Conservation (phyloP, 306 rosid genomes). For the Datisca glomerata region DNA sequence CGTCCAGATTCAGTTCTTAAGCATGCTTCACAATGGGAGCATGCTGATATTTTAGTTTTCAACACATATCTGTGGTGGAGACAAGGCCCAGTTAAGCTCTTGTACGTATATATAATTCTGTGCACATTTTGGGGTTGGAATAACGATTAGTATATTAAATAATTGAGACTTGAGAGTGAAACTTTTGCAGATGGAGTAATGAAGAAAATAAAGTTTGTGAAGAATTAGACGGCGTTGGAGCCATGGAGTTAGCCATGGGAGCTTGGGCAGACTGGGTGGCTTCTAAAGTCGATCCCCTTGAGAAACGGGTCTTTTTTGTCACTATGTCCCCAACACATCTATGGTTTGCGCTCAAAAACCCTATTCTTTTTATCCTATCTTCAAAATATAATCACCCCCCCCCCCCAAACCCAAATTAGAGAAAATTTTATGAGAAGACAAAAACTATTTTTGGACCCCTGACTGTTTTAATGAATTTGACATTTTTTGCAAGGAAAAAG, state of each 20-base stretch:
- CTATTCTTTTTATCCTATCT: no score
- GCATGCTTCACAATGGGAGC: constrained; percentile 72
- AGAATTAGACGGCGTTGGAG: constrained; percentile 56
- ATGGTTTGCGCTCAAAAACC: constrained; percentile 35
- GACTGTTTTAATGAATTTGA: background rate
- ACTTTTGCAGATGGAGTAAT: constrained; percentile 56
- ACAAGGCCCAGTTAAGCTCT: constrained; percentile 96
- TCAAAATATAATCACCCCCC: no score
- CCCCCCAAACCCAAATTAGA: no score
- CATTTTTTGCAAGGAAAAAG: no score
- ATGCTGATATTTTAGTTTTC: constrained; percentile 85
- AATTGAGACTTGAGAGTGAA: constrained; percentile 7
- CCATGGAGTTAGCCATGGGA: constrained; percentile 89
- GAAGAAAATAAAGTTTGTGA: constrained; percentile 63
- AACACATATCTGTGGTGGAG: constrained; percentile 99
- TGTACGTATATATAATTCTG: constrained; percentile 34
- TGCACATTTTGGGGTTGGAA: background rate
- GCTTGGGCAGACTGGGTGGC: constrained; percentile 97
- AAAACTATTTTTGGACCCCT: no score
- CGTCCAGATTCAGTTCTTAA: constrained; percentile 85
- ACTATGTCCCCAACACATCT: constrained; percentile 98
- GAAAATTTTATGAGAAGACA: no score
- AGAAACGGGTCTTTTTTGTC: constrained; percentile 61
- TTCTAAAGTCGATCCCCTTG: constrained; percentile 51
- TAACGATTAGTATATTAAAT: background rate